phyloP scores from a whole-genome alignment of 768 basidiomycete species.

The Serendipita sp. region DNA sequence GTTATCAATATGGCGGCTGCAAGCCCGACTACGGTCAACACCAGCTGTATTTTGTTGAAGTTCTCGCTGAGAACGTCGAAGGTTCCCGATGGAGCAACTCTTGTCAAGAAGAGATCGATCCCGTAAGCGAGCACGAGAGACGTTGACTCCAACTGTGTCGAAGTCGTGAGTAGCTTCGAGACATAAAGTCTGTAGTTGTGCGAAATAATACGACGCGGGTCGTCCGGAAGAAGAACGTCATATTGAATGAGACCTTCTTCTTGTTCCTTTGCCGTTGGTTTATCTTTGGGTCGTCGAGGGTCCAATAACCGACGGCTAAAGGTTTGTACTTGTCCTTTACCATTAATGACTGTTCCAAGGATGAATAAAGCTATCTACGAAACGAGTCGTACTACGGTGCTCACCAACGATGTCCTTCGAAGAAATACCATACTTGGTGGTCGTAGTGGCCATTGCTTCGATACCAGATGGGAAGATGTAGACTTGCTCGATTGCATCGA shows the following conservation, averaged over 20 bases:
- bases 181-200: conserved; percentile 25
- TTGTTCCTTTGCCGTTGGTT: conserved; percentile 56
- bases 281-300: conserved; percentile 64
- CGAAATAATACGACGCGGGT: conserved; percentile 40
- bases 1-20: conserved; percentile 60
- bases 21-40: conserved; percentile 62
- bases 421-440: conserved; percentile 77
- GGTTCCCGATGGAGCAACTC: conserved; percentile 70
- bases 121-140: conserved; percentile 77
- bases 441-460: conserved; percentile 53
- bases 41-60: conserved; percentile 86
- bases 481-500: conserved; percentile 48
- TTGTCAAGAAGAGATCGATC: conserved; percentile 76
- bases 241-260: conserved; percentile 81
- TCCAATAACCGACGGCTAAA: conserved; percentile 61
- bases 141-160: conserved; percentile 60
- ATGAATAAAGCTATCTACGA: background rate
- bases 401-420: conserved; percentile 72
- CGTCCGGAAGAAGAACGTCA: conserved; percentile 60
- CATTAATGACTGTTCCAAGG: conserved; percentile 47
- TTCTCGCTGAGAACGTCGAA: conserved; percentile 84
- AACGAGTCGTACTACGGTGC: conserved; percentile 15
- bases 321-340: conserved; percentile 53
- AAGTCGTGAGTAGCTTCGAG: background rate
- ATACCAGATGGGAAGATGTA: conserved; percentile 56